phyloP scores from a whole-genome alignment of 2,329 filamentous ascomycete species.

The Fusarium sp. region DNA sequence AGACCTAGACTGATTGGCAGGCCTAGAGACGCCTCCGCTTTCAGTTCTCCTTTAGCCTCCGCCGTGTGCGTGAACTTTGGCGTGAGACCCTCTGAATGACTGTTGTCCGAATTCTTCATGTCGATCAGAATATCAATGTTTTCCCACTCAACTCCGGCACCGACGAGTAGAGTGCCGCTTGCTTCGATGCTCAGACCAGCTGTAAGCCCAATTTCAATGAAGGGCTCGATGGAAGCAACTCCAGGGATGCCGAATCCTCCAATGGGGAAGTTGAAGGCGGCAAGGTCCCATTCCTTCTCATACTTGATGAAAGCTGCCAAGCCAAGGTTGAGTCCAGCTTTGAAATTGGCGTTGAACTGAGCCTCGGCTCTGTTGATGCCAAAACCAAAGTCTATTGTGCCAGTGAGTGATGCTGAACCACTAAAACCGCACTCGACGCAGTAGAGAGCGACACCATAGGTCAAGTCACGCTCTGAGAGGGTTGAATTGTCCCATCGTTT shows the following conservation, averaged over 20 bases:
- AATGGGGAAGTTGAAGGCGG: background rate
- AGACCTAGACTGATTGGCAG: background rate
- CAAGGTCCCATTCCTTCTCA: slow-evolving; percentile 1
- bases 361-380: background rate
- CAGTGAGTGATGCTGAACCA: background rate
- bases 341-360: slow-evolving; percentile 3
- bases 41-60: slow-evolving; percentile 3
- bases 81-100: background rate
- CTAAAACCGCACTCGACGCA: slow-evolving; percentile 13
- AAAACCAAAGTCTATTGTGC: background rate
- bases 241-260: background rate
- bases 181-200: slow-evolving; percentile 1
- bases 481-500: background rate
- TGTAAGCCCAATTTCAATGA: background rate
- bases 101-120: background rate
- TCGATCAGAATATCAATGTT: slow-evolving; percentile 8
- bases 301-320: slow-evolving; percentile 7
- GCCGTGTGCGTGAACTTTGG: background rate
- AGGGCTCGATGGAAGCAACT: background rate
- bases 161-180: slow-evolving; percentile 5
- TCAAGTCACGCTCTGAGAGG: background rate
- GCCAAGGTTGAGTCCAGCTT: slow-evolving; percentile 3
- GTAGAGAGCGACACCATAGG: slow-evolving; percentile 1
- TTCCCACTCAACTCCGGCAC: slow-evolving; percentile 7
- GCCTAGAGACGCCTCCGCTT: background rate